Base-by-base conservation (phyloP, 192 early-diverging fungal genomes). In the Dissophora ornata region DNA sequence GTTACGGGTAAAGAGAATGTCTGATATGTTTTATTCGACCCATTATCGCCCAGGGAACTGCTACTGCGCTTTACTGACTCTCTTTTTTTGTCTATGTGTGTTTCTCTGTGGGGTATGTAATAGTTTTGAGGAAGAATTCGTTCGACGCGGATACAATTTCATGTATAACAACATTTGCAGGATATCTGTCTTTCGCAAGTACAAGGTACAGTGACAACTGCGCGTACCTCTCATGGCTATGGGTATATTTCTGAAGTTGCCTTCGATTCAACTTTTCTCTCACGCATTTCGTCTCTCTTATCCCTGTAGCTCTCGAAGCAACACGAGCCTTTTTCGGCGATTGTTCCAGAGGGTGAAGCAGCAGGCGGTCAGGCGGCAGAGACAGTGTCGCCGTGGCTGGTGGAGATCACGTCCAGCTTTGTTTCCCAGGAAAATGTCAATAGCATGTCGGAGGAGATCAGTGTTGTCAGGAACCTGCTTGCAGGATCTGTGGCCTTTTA, bases 381-480 rank as follows among this genome's bases (percentile, higher is more conserved):
- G 11, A 42, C 42, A 29, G 52, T 56, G 5, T 77, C 64, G 7
- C 65, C 73, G 4, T 77, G 73, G 73, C 18, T 67, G 45, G 58
- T 77, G 10, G 73, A 77, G 33, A 77, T 77, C 29, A 53, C 73
- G 8, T 77, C 73, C 7, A 61, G 63, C 26, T 77, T 77, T 62
- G 64, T 77, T 2, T 77, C 73, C 9, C 73, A 77, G 34, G 73
- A 77, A 25, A 77, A 77, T 40, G 73, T 77, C 33, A 77, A 77
- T 48, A 33, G 44, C 2, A 77, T 67, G 73, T 77, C 73, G 36
- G 73, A 77, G 1, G 73, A 77, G 49, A 77, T 77, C 47, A 77
- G 60, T 36, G 29, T 32, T 32, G 73, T 77, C 30, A 54, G 64
- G 46, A 77, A 77, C 50, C 2, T 77, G 21, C 59, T 77, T n/a